Evolutionary conservation across 179 eudicot species (phyloP), one percentile per base, ranked within the genome.

Genomic region (Amaranthus tricolor): DNA sequence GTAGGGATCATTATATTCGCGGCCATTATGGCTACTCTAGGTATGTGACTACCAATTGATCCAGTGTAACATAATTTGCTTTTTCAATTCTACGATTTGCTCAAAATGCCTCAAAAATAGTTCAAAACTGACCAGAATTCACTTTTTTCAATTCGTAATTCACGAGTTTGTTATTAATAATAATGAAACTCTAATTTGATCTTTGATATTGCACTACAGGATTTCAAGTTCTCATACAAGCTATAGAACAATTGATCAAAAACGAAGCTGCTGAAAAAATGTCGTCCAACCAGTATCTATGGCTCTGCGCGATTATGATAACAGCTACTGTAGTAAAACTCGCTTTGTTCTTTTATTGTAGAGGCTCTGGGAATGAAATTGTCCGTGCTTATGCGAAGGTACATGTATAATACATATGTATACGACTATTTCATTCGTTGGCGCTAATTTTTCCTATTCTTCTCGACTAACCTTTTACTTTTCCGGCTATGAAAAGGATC

Each of bases 301-400:
- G 99, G 99, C 78, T 95, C 71, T 95, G 82, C 70, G 63, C 76
- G 53, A 91, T 95, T 31, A 93, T 95, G 99, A 53, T 89, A 76
- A 31, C 89, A 11, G 97, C 99, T 40, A 85, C 93, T 6, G 86
- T 77, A 2, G 90, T 95, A 24, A 95, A 95, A 81, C 77, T 93
- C 71, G 81, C 53, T 14, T 89, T 95, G 19, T 95, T 90, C 87
- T 51, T 95, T 45, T 95, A 95, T 79, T 95, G 99, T 84, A 93
- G 80, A 83, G 88, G 83, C 78, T 93, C 97, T 3, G 79, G 89
- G 68, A 90, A 84, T 71, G 82, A 89, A 67, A 95, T 95, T 45
- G 97, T 95, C 17, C 97, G 97, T 20, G 97, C 99, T 62, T 95
- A 92, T 79, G 97, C 96, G 21, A 89, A 90, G 97, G 98, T 94